Percentiles rank a stretch among this genome's conserved stretches.
phyloP scores from a whole-genome alignment of 768 basidiomycete genomes.

The Artomyces pyxidatus region DNA sequence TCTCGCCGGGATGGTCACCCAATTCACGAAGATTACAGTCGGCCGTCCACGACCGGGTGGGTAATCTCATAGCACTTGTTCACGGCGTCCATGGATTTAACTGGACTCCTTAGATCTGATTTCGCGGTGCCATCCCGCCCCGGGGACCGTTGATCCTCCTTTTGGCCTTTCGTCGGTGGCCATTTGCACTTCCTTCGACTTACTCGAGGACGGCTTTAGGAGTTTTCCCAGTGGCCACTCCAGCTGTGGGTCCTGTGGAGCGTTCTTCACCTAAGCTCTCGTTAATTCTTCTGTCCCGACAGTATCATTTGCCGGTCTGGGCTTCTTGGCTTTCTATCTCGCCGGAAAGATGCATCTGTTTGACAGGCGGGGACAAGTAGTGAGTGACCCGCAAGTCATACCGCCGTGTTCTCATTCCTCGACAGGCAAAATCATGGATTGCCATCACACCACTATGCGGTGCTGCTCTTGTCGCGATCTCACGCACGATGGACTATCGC shows the following conservation, averaged over 20 bases:
- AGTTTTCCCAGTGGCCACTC: constrained; percentile 93
- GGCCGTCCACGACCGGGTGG: constrained; percentile 84
- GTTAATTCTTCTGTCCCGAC: not conserved
- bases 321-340: constrained; percentile 81
- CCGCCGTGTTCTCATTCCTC: not conserved
- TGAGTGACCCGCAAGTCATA: constrained; percentile 24
- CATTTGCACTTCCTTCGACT: constrained; percentile 72
- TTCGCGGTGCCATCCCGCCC: constrained; percentile 60
- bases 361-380: constrained; percentile 67
- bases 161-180: constrained; percentile 66
- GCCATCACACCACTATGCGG: constrained; percentile 67
- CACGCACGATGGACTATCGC: constrained; percentile 87
- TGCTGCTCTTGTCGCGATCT: constrained; percentile 73
- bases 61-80: not conserved
- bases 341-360: constrained; percentile 92
- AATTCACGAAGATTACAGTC: constrained; percentile 79
- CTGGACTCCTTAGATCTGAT: constrained; percentile 43
- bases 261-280: not conserved
- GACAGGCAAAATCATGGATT: constrained; percentile 68
- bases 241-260: constrained; percentile 47
- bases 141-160: constrained; percentile 55
- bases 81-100: no score
- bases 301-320: constrained; percentile 93
- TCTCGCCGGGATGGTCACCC: constrained; percentile 75
- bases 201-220: constrained; percentile 78